These are phyloP conservation scores for Apophysomyces elegans DNA, from an alignment of 371 early-diverging fungal genomes.

Conservation along the genomic window DNA sequence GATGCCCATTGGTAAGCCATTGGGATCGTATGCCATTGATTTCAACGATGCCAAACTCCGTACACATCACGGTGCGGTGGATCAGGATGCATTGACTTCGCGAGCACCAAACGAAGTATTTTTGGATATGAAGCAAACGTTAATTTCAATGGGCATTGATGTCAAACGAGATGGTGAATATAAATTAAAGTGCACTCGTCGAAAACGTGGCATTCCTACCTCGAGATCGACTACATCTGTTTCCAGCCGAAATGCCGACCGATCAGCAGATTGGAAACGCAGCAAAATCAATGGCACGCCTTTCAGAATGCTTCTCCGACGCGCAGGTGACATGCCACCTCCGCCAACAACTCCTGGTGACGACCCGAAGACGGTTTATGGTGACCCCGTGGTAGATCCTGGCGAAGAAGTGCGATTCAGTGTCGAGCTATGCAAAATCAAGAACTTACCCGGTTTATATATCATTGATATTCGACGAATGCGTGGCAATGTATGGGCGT, in stretches of 20 bases:
- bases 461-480: constrained; percentile 91
- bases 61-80: constrained; percentile 81
- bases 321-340: constrained; percentile 23
- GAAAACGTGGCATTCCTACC: constrained; percentile 39
- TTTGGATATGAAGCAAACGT: constrained; percentile 65
- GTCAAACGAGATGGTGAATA: constrained; percentile 73
- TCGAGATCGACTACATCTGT: background rate
- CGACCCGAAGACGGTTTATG: constrained; percentile 68
- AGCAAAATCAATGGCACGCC: constrained; percentile 7
- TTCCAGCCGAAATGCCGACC: background rate
- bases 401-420: constrained; percentile 85
- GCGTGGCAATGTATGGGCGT: constrained; percentile 92
- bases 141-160: constrained; percentile 74
- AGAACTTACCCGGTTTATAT: constrained; percentile 85
- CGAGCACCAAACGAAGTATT: constrained; percentile 74
- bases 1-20: constrained; percentile 16
- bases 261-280: background rate
- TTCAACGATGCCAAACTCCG: constrained; percentile 64
- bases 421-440: constrained; percentile 88
- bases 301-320: constrained; percentile 43
- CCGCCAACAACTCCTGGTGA: background rate
- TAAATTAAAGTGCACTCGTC: constrained; percentile 73
- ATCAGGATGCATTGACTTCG: constrained; percentile 74
- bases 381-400: constrained; percentile 85
- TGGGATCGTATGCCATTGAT: constrained; percentile 26